Evolutionary conservation across 2,329 filamentous ascomycete species (phyloP).

Genomic region (Cladosporium sp.): DNA sequence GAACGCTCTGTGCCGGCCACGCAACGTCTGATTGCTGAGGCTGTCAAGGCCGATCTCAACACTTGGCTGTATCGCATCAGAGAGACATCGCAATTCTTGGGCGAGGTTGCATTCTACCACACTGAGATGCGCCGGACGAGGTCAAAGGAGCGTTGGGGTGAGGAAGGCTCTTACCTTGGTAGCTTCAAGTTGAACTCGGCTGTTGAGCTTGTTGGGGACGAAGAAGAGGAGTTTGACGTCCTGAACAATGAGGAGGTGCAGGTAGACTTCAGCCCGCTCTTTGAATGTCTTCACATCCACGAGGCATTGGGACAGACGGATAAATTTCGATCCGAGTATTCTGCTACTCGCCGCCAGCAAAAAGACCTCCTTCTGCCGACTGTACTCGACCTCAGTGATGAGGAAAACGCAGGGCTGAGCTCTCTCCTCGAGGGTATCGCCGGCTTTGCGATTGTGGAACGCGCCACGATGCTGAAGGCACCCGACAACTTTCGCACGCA

Average conservation of each 20-base stretch:
- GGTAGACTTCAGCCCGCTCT: constrained; percentile 89
- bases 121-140: constrained; percentile 80
- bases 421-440: constrained; percentile 89
- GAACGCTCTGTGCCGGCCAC: constrained; percentile 92
- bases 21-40: constrained; percentile 88
- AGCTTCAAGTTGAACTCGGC: constrained; percentile 93
- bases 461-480: constrained; percentile 81
- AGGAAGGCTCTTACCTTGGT: constrained; percentile 67
- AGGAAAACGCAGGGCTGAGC: constrained; percentile 81
- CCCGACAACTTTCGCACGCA: constrained; percentile 70
- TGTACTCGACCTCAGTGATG: constrained; percentile 69
- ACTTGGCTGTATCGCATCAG: constrained; percentile 94
- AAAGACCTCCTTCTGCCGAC: constrained; percentile 83
- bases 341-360: constrained; percentile 82
- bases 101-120: constrained; percentile 94
- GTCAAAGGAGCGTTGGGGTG: constrained; percentile 70
- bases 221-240: constrained; percentile 92
- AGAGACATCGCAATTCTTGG: constrained; percentile 92
- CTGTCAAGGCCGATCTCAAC: constrained; percentile 94
- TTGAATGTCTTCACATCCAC: constrained; percentile 94
- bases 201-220: constrained; percentile 91
- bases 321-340: constrained; percentile 85
- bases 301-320: constrained; percentile 89
- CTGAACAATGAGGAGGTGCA: constrained; percentile 92
- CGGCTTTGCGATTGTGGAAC: constrained; percentile 94